Evolutionary conservation across 306 rosid species (phyloP).

Genomic region (Prunus dulcis): DNA sequence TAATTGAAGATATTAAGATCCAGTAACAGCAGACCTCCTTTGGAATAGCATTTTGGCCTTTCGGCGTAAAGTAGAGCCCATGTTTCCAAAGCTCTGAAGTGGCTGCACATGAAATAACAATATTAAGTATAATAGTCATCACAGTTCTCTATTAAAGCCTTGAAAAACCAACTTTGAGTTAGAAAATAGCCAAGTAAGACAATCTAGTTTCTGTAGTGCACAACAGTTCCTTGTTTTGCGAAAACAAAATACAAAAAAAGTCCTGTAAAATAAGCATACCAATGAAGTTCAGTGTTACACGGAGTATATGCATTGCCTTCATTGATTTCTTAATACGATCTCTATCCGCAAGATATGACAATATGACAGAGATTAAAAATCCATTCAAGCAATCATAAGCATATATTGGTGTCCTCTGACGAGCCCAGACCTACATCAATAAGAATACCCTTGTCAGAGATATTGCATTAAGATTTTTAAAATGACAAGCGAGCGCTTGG

Average conservation of each 20-base stretch:
- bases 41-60: conserved; percentile 45
- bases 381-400: conserved; percentile 84
- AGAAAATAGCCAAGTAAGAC: neutral
- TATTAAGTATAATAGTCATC: neutral
- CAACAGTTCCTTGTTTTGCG: neutral
- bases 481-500: neutral
- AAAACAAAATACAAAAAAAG: neutral
- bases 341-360: conserved; percentile 61
- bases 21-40: conserved; percentile 57
- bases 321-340: conserved; percentile 55
- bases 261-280: conserved; percentile 42
- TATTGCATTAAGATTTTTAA: neutral
- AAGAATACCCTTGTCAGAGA: conserved; percentile 14
- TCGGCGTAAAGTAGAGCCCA: conserved; percentile 65
- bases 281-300: conserved; percentile 58
- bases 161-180: neutral
- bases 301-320: conserved; percentile 68
- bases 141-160: neutral
- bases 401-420: conserved; percentile 58
- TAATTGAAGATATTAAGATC: neutral
- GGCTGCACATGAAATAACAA: conserved; percentile 51
- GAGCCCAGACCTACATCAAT: conserved; percentile 78
- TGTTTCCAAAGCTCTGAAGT: conserved; percentile 58
- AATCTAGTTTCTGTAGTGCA: neutral
- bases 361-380: conserved; percentile 59